Evolutionary conservation across 164 flowering plant species (phyloP), one percentile per base, ranked within the genome.

Genomic region (Dillenia suffruticosa): DNA sequence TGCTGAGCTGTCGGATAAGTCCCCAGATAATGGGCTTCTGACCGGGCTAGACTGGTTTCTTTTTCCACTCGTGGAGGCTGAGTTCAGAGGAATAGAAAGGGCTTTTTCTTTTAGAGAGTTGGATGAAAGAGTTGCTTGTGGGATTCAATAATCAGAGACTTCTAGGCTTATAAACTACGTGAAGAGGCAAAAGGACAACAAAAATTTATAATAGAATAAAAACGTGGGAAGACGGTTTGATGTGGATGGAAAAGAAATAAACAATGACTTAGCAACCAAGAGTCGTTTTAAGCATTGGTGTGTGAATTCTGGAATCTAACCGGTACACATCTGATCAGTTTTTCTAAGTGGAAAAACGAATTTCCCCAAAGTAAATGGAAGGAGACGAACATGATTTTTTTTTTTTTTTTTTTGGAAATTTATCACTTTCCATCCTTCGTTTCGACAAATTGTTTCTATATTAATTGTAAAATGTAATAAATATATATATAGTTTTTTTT

Each of bases 151-250:
- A 32, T 5, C 7, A 32, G 6, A 32, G 40, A 32, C 7, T 32
- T 32, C 6, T 4, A 32, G 40, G 40, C 5, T 32, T 32, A 32
- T 5, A 32, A 32, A 32, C 40, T 19, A 19, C 1, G 22, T 19
- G 22, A 19, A 19, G 22, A 19, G 22, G 22, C 22, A 19, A 19
- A 19, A 19, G 1, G 22, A 1, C 22, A 19, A 19, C 22, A 19
- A 19, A 19, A 19, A 19, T 19, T 19, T 19, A 19, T 19, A 19
- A 19, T 19, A 19, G 22, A 19, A 19, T 19, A 19, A 19, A 19
- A 19, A 19, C 19, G 75, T 65, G 72, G 71, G 46, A n/a, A 71
- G 74, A 32, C 76, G 70, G 74, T 56, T 61, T 64, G 79, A 75
- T 62, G 70, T 54, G 48, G 79, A 75, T 74, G 66, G 54, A 56